Conservation (phyloP, 2,329 filamentous ascomycete species). For the Ustulina deusta region DNA sequence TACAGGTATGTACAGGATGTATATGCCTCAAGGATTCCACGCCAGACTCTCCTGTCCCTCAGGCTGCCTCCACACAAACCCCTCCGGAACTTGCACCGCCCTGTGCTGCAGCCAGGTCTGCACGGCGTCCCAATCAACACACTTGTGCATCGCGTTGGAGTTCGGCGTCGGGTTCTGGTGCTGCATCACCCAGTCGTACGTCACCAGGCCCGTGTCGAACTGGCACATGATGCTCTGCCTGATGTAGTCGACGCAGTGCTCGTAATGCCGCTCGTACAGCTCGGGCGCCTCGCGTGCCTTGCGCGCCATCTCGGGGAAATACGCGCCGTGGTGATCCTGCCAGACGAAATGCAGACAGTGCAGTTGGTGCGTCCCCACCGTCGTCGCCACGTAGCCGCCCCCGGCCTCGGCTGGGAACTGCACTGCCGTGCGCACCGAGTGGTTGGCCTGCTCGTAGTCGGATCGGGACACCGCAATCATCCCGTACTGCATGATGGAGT, state of each 20-base stretch:
- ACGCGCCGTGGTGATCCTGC: slow-evolving; percentile 37
- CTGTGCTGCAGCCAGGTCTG: slow-evolving; percentile 34
- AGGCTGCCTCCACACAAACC: slow-evolving; percentile 35
- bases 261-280: slow-evolving; percentile 41
- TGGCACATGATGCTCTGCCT: slow-evolving; percentile 40
- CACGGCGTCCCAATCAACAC: slow-evolving; percentile 35
- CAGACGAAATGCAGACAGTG: slow-evolving; percentile 38
- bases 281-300: slow-evolving; percentile 39
- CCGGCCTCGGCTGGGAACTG: slow-evolving; percentile 32
- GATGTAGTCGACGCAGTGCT: slow-evolving; percentile 42
- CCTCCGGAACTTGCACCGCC: slow-evolving; percentile 31
- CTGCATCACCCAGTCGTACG: slow-evolving; percentile 38
- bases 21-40: too few relatives aligned
- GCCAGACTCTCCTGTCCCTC: too few relatives aligned
- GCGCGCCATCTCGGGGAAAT: slow-evolving; percentile 35
- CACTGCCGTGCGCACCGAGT: slow-evolving; percentile 29
- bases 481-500: slow-evolving; percentile 37
- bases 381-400: slow-evolving; percentile 29
- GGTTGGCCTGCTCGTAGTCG: slow-evolving; percentile 29
- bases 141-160: slow-evolving; percentile 35
- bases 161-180: slow-evolving; percentile 41
- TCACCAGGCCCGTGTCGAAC: slow-evolving; percentile 37
- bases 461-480: slow-evolving; percentile 33
- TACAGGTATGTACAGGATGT: too few relatives aligned
- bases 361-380: slow-evolving; percentile 30